These are phyloP conservation scores for Aureococcus anophagefferens DNA, from an alignment of 108 stramenopile genomes.

Conservation along the genomic window DNA sequence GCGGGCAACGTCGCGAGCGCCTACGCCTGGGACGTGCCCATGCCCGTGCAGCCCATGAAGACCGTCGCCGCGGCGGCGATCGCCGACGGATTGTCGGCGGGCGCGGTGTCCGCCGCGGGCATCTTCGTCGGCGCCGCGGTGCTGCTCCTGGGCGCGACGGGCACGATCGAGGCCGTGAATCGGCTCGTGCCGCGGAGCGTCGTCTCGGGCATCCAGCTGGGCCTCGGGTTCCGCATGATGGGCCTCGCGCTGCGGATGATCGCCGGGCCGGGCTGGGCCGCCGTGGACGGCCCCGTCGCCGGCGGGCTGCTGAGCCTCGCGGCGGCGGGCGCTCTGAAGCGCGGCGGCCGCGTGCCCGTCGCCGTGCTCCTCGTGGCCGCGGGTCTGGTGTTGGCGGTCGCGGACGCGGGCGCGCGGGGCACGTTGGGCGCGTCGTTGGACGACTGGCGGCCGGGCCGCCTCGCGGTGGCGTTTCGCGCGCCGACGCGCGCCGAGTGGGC, in stretches of 20 bases:
- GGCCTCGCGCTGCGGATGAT: conserved; percentile 53
- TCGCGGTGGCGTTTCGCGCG: too few species aligned
- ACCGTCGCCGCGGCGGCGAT: conserved; percentile 65
- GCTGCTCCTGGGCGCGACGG: conserved; percentile 46
- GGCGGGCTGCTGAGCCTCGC: conserved; percentile 33
- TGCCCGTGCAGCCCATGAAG: conserved; percentile 82
- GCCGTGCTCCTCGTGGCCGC: conserved; percentile 6
- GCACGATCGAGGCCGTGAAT: conserved; percentile 61
- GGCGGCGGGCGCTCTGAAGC: conserved; percentile 23
- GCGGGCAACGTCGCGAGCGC: conserved; percentile 55
- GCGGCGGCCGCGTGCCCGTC: not conserved
- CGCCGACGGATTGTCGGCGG: conserved; percentile 13
- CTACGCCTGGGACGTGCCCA: conserved; percentile 60
- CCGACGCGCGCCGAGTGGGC: conserved; percentile 43
- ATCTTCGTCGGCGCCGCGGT: conserved; percentile 53
- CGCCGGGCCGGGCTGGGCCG: conserved; percentile 40
- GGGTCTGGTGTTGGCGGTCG: not conserved
- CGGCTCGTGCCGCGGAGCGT: conserved; percentile 54
- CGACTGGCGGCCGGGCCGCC: too few species aligned
- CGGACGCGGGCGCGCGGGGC: conserved; percentile 2
- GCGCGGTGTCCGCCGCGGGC: conserved; percentile 55
- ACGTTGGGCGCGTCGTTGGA: not conserved
- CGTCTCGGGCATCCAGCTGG: conserved; percentile 64
- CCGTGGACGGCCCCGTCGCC: conserved; percentile 46
- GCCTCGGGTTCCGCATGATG: conserved; percentile 58